Evolutionary conservation across 805 yeast genomes (phyloP), one percentile per base, ranked within the genome.

Genomic region (Candida quercuum): DNA sequence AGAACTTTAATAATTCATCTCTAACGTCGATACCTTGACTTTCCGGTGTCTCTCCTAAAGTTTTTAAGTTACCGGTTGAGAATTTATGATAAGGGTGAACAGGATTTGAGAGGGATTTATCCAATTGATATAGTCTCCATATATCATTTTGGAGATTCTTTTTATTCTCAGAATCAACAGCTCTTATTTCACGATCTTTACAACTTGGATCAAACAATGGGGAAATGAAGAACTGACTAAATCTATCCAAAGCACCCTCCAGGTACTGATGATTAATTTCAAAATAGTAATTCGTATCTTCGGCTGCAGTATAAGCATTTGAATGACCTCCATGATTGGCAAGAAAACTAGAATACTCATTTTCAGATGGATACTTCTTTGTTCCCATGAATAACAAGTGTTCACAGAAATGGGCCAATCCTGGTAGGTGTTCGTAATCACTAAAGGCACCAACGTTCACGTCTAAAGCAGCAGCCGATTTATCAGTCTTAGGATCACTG

Each of bases 151-250:
- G 98, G 36, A 93, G 66, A 57, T 91, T 91, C 64, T 93, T 91
- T 59, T 88, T 91, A 66, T 91, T 87, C 63, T 91, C 99, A 27
- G 95, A 84, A 60, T 91, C 96, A 9, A 91, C 98, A 2, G 98
- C 98, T 45, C 79, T 76, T 51, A 91, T 84, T 61, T 91, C 99
- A 39, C 97, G 72, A 54, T 88, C 96, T 55, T 87, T 86, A 55
- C 96, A 81, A 45, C 77, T 68, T 38, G 70, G 63, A 36, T 66
- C 62, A 49, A 91, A 91, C 48, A 91, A 65, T 1, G 99, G 99
- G 21, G 76, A 59, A 25, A 89, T 82, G 66, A 91, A 91, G 57
- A 91, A 91, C 58, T 91, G 98, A 5, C 96, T 75, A 60, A 91
- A 91, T 50, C 98, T 70, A 59, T 91, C 98, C 37, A 91, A 64